Evolutionary conservation across 495 filamentous ascomycete genomes (phyloP).

Genomic region (Wilcoxina mikolae): DNA sequence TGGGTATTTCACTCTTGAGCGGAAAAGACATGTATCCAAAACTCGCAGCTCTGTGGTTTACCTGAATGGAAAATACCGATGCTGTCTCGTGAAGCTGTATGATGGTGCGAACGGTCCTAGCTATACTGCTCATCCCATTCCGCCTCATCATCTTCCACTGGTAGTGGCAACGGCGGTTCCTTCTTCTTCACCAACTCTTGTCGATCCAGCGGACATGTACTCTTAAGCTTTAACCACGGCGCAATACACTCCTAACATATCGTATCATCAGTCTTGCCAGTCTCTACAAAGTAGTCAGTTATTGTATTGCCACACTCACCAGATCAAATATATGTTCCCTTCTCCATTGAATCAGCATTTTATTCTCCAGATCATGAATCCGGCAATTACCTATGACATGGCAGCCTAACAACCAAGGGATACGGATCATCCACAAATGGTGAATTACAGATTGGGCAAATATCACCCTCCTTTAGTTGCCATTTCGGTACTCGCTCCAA

Average conservation of each 20-base stretch:
- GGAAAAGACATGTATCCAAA: too few relatives aligned
- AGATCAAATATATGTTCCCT: constrained; percentile 72
- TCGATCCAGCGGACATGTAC: constrained; percentile 78
- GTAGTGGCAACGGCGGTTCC: constrained; percentile 37
- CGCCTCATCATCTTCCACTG: constrained; percentile 39
- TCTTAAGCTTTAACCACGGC: constrained; percentile 77
- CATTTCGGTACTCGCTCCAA: constrained; percentile 68
- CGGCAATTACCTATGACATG: constrained; percentile 42
- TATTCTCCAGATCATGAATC: background rate
- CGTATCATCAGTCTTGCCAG: too few relatives aligned
- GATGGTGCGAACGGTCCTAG: too few relatives aligned
- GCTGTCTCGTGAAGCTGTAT: too few relatives aligned
- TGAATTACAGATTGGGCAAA: constrained; percentile 77
- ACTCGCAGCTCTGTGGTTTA: too few relatives aligned
- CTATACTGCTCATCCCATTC: constrained; percentile 62
- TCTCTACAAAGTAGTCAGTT: too few relatives aligned
- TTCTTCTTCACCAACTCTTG: constrained; percentile 64
- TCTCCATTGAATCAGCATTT: background rate
- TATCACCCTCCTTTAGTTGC: constrained; percentile 48
- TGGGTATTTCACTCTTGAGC: too few relatives aligned
- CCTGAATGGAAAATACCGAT: too few relatives aligned
- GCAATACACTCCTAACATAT: constrained; percentile 88
- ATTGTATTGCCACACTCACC: too few relatives aligned
- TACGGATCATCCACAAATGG: constrained; percentile 59
- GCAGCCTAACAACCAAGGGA: constrained; percentile 73